phyloP scores from a whole-genome alignment of 495 filamentous ascomycete genomes.

The Hypoxylon fragiforme region DNA sequence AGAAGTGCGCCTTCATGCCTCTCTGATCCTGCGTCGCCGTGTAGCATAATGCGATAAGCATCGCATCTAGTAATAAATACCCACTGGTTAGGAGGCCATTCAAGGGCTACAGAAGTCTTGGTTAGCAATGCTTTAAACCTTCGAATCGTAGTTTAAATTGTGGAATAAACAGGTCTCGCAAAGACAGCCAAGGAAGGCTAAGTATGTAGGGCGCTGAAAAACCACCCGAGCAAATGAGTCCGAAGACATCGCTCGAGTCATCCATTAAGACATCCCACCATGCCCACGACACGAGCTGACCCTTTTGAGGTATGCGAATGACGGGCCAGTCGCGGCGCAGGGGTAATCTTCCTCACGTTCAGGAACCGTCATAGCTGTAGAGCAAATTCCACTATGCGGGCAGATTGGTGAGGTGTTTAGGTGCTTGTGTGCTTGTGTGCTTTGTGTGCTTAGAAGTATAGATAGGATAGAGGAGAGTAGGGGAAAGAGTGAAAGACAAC shows the following conservation, averaged over 20 bases:
- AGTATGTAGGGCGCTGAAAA: conserved; percentile 85
- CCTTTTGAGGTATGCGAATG: conserved; percentile 80
- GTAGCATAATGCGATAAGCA: conserved; percentile 78
- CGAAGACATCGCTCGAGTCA: conserved; percentile 67
- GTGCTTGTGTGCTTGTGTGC: too few species aligned
- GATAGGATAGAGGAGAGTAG: not conserved
- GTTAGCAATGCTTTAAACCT: conserved; percentile 31
- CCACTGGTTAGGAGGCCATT: conserved; percentile 55
- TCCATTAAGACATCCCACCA: conserved; percentile 89
- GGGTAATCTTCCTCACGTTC: conserved; percentile 96
- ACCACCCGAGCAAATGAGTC: conserved; percentile 69
- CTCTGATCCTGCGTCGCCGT: conserved; percentile 82
- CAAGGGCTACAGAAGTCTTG: conserved; percentile 40
- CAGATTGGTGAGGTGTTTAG: conserved; percentile 82
- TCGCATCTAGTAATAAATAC: conserved; percentile 61
- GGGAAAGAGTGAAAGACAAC: conserved; percentile 24
- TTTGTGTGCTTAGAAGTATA: too few species aligned
- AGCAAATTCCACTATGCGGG: conserved; percentile 82
- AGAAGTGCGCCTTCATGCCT: conserved; percentile 67
- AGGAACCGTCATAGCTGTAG: conserved; percentile 90
- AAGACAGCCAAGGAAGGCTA: conserved; percentile 12
- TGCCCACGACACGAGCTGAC: conserved; percentile 74
- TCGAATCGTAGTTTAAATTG: conserved; percentile 1
- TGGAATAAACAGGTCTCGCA: conserved; percentile 7
- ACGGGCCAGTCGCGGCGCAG: conserved; percentile 70